Evolutionary conservation across 2,329 filamentous ascomycete genomes (phyloP).

Genomic region (Alternaria brassicae): DNA sequence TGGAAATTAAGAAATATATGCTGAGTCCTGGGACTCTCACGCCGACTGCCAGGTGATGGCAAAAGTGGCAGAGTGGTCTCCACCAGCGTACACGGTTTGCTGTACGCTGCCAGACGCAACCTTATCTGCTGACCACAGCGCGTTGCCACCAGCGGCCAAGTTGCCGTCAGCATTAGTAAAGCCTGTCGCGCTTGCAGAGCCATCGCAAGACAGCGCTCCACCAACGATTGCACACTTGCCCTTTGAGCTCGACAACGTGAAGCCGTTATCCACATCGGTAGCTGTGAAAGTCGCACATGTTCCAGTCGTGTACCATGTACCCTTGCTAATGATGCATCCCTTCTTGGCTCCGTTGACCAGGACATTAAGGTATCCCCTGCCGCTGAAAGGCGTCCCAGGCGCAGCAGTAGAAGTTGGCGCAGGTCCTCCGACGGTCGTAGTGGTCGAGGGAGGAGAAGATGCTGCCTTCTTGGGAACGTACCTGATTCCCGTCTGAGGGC

Average conservation of each 20-base stretch:
- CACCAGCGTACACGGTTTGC: conserved; percentile 53
- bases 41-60: conserved; percentile 49
- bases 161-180: conserved; percentile 50
- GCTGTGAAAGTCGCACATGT: conserved; percentile 73
- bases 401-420: conserved; percentile 38
- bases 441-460: conserved; percentile 35
- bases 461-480: conserved; percentile 66
- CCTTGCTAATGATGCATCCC: conserved; percentile 72
- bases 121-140: conserved; percentile 54
- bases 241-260: conserved; percentile 45
- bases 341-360: conserved; percentile 55
- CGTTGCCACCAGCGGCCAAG: conserved; percentile 50
- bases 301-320: conserved; percentile 71
- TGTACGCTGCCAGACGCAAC: conserved; percentile 54
- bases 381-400: conserved; percentile 59
- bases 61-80: conserved; percentile 42
- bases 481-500: conserved; percentile 67
- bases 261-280: conserved; percentile 43
- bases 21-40: neutral
- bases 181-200: conserved; percentile 53
- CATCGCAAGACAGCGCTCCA: conserved; percentile 63
- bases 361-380: conserved; percentile 67
- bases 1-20: neutral
- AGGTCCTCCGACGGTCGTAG: conserved; percentile 38
- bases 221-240: conserved; percentile 62